phyloP scores from a whole-genome alignment of 2,329 filamentous ascomycete genomes.

The Paecilomyces sp. region DNA sequence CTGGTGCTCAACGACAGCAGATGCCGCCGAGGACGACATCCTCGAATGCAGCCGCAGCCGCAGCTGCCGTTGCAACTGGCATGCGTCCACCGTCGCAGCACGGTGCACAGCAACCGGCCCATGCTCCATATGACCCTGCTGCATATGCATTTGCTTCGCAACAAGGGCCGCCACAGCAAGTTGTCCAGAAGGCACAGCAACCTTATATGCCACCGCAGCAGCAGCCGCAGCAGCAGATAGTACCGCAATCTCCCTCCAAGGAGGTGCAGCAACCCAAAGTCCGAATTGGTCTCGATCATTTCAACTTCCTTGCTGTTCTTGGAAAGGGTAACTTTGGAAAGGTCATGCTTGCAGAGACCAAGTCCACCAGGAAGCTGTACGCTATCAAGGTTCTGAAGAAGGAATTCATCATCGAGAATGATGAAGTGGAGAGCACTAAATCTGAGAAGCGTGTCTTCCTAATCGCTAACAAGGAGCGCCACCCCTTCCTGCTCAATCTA shows the following conservation, averaged over 20 bases:
- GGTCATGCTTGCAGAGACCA: constrained; percentile 98
- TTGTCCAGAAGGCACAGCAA: constrained; percentile 17
- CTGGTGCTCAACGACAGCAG: constrained; percentile 34
- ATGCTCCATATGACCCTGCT: constrained; percentile 39
- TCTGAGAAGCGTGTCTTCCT: constrained; percentile 97
- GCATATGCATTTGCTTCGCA: constrained; percentile 31
- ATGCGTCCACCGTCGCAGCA: constrained; percentile 38
- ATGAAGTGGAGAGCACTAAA: constrained; percentile 95
- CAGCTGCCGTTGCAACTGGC: constrained; percentile 42
- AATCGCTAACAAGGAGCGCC: constrained; percentile 92
- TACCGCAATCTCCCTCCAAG: constrained; percentile 14
- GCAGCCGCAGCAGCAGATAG: constrained; percentile 3
- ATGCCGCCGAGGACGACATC: constrained; percentile 44
- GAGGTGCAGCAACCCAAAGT: constrained; percentile 33
- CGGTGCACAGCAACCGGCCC: constrained; percentile 37
- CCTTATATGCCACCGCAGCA: constrained; percentile 20
- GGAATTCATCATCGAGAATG: constrained; percentile 99
- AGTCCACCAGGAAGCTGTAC: constrained; percentile 83
- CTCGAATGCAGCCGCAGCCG: constrained; percentile 40
- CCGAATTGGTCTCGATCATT: constrained; percentile 92
- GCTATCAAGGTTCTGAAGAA: constrained; percentile 99
- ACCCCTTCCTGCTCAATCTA: constrained; percentile 89
- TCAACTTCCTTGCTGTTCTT: constrained; percentile 96
- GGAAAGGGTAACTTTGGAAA: constrained; percentile 99
- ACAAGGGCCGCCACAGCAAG: constrained; percentile 20